A percentile compares a stretch with the other conserved stretches of the same genome.
Conservation (phyloP, 1,139 yeast genomes). For the Komagataea norvegica region DNA sequence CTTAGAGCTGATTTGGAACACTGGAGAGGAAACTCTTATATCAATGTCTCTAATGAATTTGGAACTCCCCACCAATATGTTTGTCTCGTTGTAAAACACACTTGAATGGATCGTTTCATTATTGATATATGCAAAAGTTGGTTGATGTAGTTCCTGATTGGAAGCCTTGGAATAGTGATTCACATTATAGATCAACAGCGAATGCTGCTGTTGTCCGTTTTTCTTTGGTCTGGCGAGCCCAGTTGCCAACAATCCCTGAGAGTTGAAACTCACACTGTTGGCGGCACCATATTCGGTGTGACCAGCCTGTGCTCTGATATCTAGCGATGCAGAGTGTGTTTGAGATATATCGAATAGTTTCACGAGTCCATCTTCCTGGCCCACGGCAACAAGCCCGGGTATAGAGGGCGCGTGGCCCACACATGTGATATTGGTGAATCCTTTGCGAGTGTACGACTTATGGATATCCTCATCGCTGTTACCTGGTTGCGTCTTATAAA, state of each 20-base stretch:
- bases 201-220: conserved; percentile 42
- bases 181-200: conserved; percentile 81
- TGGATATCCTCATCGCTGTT: conserved; percentile 38
- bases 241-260: conserved; percentile 61
- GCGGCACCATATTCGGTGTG: conserved; percentile 51
- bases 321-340: conserved; percentile 37
- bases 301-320: conserved; percentile 43
- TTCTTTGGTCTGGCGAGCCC: conserved; percentile 74
- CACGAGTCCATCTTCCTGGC: conserved; percentile 67
- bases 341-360: conserved; percentile 56
- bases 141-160: conserved; percentile 44
- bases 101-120: conserved; percentile 74
- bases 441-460: conserved; percentile 50
- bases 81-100: conserved; percentile 58
- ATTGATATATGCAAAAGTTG: conserved; percentile 57
- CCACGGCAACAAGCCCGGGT: conserved; percentile 65
- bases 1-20: conserved; percentile 71
- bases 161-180: conserved; percentile 45
- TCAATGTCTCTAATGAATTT: conserved; percentile 79
- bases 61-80: conserved; percentile 69
- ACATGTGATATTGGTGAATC: conserved; percentile 71
- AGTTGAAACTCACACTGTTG: conserved; percentile 67
- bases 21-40: conserved; percentile 61
- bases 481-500: conserved; percentile 47
- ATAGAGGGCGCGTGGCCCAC: conserved; percentile 55